Percentiles rank a stretch among this genome's conserved stretches.
Evolutionary conservation across 2,329 filamentous ascomycete genomes (phyloP).

Genomic region (Arthroderma sp.): DNA sequence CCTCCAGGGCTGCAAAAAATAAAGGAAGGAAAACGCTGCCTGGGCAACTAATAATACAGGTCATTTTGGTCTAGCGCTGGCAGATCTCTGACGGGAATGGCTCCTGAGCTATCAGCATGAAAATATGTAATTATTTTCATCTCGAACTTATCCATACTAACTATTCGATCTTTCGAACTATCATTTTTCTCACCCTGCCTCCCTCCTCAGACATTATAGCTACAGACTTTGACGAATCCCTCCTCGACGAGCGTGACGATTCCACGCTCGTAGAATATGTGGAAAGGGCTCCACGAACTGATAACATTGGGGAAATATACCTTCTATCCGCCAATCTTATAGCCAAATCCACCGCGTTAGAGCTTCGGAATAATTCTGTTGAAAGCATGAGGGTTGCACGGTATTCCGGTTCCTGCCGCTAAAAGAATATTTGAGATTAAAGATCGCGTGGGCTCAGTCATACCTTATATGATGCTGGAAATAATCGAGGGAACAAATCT

Average conservation of each 20-base stretch:
- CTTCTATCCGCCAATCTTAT: slow-evolving; percentile 6
- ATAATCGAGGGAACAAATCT: slow-evolving; percentile 12
- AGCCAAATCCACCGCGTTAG: slow-evolving; percentile 3
- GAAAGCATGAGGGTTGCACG: slow-evolving; percentile 11
- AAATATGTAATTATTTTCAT: no score
- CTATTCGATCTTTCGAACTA: no score
- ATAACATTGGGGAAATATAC: background rate
- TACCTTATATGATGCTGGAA: slow-evolving; percentile 12
- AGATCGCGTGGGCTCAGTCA: slow-evolving; percentile 1
- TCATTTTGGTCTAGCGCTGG: no score
- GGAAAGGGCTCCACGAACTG: background rate
- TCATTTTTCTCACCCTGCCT: no score
- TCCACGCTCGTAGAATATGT: slow-evolving; percentile 3
- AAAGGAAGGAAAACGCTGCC: no score
- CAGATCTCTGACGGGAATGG: no score
- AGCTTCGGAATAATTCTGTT: slow-evolving; percentile 10
- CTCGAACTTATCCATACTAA: no score
- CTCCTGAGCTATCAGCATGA: no score
- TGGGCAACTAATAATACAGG: no score
- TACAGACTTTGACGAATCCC: slow-evolving; percentile 3
- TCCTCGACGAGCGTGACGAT: slow-evolving; percentile 4
- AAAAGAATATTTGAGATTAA: slow-evolving; percentile 8
- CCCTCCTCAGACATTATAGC: background rate
- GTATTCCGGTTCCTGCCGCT: slow-evolving; percentile 11
- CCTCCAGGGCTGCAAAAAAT: no score